Evolutionary conservation across 2,329 filamentous ascomycete species (phyloP).

Genomic region (Colletotrichum euphorbiae): DNA sequence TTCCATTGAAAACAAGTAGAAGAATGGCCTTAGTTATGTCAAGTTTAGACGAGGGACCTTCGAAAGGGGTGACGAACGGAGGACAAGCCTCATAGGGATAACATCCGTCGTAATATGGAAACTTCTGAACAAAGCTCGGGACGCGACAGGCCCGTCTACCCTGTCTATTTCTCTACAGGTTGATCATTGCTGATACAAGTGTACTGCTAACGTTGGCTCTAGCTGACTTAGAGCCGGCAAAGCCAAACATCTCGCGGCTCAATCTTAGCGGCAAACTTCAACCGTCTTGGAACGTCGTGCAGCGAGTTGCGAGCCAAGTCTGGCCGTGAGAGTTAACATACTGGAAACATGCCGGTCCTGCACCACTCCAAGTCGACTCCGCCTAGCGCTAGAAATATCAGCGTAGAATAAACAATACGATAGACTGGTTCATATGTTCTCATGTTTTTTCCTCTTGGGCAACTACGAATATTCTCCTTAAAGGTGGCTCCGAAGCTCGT

Average conservation of each 20-base stretch:
- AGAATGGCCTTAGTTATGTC: not conserved
- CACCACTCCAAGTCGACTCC: conserved; percentile 15
- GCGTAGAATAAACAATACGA: not conserved
- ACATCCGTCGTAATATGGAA: conserved; percentile 1
- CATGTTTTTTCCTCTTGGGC: conserved; percentile 10
- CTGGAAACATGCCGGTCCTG: conserved; percentile 19
- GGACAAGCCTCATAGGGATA: not conserved
- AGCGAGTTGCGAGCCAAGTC: not conserved
- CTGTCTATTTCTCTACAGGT: not conserved
- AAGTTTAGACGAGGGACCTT: conserved; percentile 5
- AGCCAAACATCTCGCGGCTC: not conserved
- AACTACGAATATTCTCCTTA: conserved; percentile 7
- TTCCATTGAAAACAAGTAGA: not conserved
- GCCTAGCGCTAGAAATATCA: conserved; percentile 13
- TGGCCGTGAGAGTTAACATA: conserved; percentile 14
- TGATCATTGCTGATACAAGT: not conserved
- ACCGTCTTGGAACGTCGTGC: conserved; percentile 29
- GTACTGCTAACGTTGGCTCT: not conserved
- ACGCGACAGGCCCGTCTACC: not conserved
- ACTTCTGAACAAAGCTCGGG: not conserved
- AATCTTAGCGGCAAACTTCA: conserved; percentile 27
- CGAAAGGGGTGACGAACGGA: not conserved
- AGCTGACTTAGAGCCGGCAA: conserved; percentile 3
- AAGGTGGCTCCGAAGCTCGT: conserved; percentile 44
- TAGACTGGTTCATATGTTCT: not conserved